These are phyloP conservation scores for Russula foetens DNA, from an alignment of 768 basidiomycete genomes.

Conservation along the genomic window DNA sequence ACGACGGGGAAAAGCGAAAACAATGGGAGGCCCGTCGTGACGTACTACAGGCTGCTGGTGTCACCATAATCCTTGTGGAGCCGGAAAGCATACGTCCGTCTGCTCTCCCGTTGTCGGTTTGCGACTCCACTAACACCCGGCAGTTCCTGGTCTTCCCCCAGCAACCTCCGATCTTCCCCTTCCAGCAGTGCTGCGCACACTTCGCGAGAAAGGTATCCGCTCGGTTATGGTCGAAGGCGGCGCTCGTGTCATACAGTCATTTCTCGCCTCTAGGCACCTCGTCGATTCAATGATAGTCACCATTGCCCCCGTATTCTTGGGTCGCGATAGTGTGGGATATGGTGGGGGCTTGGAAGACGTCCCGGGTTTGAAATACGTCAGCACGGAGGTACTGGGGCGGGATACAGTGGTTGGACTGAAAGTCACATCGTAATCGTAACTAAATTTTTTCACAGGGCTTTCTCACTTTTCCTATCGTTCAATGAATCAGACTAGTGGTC, in stretches of 20 bases:
- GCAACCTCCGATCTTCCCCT: slow-evolving; percentile 37
- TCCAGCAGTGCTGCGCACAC: slow-evolving; percentile 38
- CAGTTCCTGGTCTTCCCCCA: slow-evolving; percentile 12
- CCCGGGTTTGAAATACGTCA: slow-evolving; percentile 22
- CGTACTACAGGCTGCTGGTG: slow-evolving; percentile 58
- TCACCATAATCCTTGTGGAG: slow-evolving; percentile 47
- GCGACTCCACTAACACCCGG: not conserved
- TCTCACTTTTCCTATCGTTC: not conserved
- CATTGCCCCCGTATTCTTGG: slow-evolving; percentile 79
- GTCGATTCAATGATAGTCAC: slow-evolving; percentile 80
- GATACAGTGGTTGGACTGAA: slow-evolving; percentile 26
- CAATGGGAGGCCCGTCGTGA: slow-evolving; percentile 30
- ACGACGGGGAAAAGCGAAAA: slow-evolving; percentile 9
- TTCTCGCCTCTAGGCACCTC: slow-evolving; percentile 34
- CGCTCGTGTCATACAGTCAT: slow-evolving; percentile 68
- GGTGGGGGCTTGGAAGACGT: slow-evolving; percentile 24
- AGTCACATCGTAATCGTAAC: slow-evolving; percentile 6
- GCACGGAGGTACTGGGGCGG: slow-evolving; percentile 25
- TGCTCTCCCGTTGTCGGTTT: slow-evolving; percentile 1
- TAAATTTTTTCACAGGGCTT: not conserved
- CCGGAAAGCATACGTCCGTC: slow-evolving; percentile 30
- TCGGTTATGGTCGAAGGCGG: slow-evolving; percentile 97
- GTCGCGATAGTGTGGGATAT: slow-evolving; percentile 59
- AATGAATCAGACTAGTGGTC: not conserved
- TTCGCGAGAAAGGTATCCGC: slow-evolving; percentile 49